Percentiles rank a stretch among this genome's conserved stretches.
These are phyloP conservation scores for Cutaneotrichosporon cavernicola DNA, from an alignment of 1,284 basidiomycete species.

Conservation along the genomic window DNA sequence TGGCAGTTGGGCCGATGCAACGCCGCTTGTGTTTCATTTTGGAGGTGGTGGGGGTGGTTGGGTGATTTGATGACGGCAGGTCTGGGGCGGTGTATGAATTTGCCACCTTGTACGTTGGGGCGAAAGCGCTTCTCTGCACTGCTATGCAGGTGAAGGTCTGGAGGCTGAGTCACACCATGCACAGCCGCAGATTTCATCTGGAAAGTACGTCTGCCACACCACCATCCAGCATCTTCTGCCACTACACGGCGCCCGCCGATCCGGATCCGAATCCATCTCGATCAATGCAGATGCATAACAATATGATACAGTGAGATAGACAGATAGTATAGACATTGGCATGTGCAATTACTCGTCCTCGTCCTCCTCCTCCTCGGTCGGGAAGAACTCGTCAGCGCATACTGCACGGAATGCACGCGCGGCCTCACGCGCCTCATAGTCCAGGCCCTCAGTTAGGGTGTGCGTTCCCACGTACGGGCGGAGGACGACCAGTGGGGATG, in stretches of 20 bases:
- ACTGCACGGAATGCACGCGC: constrained; percentile 37
- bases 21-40: constrained; percentile 6
- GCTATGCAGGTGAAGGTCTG: too few relatives aligned
- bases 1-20: constrained; percentile 23
- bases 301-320: background rate
- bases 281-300: background rate
- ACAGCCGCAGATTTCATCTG: too few relatives aligned
- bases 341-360: constrained; percentile 8
- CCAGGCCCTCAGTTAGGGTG: constrained; percentile 43
- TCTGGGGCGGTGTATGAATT: too few relatives aligned
- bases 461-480: constrained; percentile 37
- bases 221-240: too few relatives aligned
- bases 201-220: too few relatives aligned
- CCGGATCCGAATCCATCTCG: background rate
- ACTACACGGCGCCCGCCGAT: background rate
- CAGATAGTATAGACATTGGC: background rate
- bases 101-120: too few relatives aligned
- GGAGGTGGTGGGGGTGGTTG: background rate
- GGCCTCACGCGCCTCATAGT: constrained; percentile 46
- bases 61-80: too few relatives aligned
- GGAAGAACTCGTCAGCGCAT: constrained; percentile 52
- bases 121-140: too few relatives aligned
- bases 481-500: constrained; percentile 27
- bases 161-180: too few relatives aligned
- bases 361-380: constrained; percentile 56